Conservation (phyloP, 2,329 filamentous ascomycete genomes). For the Macrophomina tecta region DNA sequence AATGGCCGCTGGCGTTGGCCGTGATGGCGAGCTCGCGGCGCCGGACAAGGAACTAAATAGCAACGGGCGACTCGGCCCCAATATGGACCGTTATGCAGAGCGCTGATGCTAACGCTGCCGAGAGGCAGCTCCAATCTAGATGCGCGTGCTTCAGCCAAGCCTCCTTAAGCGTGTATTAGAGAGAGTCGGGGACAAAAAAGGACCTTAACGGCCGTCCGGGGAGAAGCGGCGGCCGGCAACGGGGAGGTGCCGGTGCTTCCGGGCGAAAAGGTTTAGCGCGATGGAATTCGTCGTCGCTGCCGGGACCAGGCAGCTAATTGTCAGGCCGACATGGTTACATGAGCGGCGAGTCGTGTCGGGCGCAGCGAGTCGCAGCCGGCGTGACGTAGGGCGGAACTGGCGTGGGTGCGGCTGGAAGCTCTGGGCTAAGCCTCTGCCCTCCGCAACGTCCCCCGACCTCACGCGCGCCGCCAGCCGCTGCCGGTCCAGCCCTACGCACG, state of each 20-base stretch:
- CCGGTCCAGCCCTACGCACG: conserved; percentile 11
- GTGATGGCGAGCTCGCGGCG: neutral
- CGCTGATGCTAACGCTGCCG: too few relatives aligned
- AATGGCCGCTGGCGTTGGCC: neutral
- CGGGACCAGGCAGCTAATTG: neutral
- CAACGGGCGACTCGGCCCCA: neutral
- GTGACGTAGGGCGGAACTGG: neutral
- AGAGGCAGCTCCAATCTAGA: too few relatives aligned
- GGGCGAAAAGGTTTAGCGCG: neutral
- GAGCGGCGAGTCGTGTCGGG: neutral
- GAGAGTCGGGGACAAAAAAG: neutral
- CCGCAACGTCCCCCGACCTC: conserved; percentile 17
- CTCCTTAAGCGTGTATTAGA: neutral
- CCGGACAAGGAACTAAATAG: neutral
- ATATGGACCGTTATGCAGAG: neutral
- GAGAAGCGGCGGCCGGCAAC: neutral
- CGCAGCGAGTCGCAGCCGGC: neutral
- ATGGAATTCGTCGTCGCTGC: neutral
- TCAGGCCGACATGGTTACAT: conserved; percentile 3
- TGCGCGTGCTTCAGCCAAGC: neutral
- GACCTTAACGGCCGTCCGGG: neutral
- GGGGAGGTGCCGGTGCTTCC: conserved; percentile 15
- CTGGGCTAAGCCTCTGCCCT: conserved; percentile 17
- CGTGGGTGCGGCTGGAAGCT: neutral
- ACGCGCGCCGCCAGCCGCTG: neutral